Evolutionary conservation across 768 basidiomycete species (phyloP).

Genomic region (Pisolithus sp.): DNA sequence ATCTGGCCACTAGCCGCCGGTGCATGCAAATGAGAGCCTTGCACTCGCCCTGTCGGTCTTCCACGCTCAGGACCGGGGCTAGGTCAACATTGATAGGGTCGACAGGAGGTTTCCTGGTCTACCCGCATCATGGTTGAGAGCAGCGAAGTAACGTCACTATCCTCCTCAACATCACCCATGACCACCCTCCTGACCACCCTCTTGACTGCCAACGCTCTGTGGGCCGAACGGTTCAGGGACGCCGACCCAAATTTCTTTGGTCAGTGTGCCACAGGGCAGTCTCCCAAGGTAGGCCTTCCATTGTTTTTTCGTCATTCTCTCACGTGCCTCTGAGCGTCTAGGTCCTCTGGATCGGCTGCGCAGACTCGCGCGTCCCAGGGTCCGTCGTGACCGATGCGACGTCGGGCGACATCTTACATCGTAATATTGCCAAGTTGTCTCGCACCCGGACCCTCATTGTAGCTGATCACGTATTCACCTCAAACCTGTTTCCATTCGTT

Average conservation of each 20-base stretch:
- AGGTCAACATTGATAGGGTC: no score
- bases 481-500: no score
- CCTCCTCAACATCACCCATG: not conserved
- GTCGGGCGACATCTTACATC: conserved; percentile 84
- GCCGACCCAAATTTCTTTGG: conserved; percentile 61
- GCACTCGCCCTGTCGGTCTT: no score
- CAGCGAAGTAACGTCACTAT: not conserved
- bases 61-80: no score
- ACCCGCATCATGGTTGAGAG: not conserved
- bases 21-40: no score
- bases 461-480: not conserved
- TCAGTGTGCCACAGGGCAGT: conserved; percentile 55
- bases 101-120: not conserved
- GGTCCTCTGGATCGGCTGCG: conserved; percentile 80
- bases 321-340: conserved; percentile 15
- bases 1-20: no score
- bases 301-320: not conserved
- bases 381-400: conserved; percentile 62
- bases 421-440: conserved; percentile 88
- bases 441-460: not conserved
- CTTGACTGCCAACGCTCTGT: conserved; percentile 53
- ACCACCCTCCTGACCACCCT: conserved; percentile 13
- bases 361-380: conserved; percentile 87
- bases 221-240: conserved; percentile 55
- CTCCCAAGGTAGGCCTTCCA: conserved; percentile 49